Base-by-base conservation (phyloP, 1,139 yeast genomes). In the Suzukiozyma palmioleophila region DNA sequence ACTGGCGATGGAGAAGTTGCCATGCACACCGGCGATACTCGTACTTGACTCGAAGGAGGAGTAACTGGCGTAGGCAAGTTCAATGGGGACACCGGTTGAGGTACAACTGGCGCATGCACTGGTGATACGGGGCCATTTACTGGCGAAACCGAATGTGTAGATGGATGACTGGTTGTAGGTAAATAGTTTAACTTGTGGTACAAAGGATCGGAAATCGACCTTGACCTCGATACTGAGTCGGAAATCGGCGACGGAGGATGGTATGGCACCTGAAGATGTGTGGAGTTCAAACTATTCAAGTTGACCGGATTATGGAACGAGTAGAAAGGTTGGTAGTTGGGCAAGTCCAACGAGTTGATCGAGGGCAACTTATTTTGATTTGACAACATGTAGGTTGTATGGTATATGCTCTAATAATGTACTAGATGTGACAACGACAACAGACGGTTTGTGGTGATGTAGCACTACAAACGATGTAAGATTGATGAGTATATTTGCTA, bases 341-440 rank as follows among this genome's bases (percentile, higher is more conserved):
- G 46, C 4, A 42, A 32, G 32, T 44, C 43, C 29, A 44, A 40
- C n/a, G 43, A 38, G 27, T 35, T 39, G 2, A 44, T 44, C 7
- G 49, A 41, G 6, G 48, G 46, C 22, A 43, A 33, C 8, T 37
- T 36, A 13, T 41, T 32, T 22, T 34, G 16, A 28, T 28, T 28
- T 12, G 31, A 28, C 16, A 28, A 28, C 31, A 28, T 28, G 9
- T 8, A 18, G 22, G 22, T 18, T 18, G n/a, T n/a, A 18, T 18
- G 22, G 22, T 18, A 7, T 4, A 18, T 18, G 22, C 22, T 5
- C 4, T 18, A 18, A 18, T 18, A 18, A 4, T 18, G 22, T 18
- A 18, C 22, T 18, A 18, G 22, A 18, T 18, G 4, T 18, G 22
- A 18, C 22, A 18, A 18, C 22, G 22, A 18, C 22, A 18, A 18